Conservation (phyloP, 805 yeast species). For the Candida ficus region DNA sequence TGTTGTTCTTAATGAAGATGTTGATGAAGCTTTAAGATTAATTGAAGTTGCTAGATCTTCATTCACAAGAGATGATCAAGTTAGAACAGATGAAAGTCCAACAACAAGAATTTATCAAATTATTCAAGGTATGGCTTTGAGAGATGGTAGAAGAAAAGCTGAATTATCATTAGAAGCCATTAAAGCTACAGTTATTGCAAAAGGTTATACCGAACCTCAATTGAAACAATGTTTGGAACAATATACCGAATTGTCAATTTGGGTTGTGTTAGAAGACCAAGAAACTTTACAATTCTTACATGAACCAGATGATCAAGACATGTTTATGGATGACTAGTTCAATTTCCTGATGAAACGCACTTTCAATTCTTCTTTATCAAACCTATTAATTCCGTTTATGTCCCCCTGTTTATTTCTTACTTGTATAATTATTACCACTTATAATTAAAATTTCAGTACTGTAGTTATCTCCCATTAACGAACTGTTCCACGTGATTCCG, state of each 20-base stretch:
- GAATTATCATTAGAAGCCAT: slow-evolving; percentile 42
- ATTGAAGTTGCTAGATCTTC: slow-evolving; percentile 84
- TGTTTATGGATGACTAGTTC: background rate
- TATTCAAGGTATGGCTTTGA: slow-evolving; percentile 52
- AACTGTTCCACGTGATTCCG: too few species aligned
- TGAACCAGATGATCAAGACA: slow-evolving; percentile 15
- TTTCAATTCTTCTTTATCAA: too few species aligned
- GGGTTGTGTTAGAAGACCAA: slow-evolving; percentile 65
- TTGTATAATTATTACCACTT: too few species aligned
- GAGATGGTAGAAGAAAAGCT: slow-evolving; percentile 28
- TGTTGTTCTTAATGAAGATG: slow-evolving; percentile 69
- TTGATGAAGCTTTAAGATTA: slow-evolving; percentile 91
- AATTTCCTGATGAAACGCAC: background rate
- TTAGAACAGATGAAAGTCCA: slow-evolving; percentile 54
- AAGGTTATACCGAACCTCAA: slow-evolving; percentile 81
- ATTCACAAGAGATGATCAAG: slow-evolving; percentile 47
- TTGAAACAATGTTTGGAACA: slow-evolving; percentile 70
- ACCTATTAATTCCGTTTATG: too few species aligned
- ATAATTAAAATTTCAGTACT: too few species aligned
- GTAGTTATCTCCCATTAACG: too few species aligned
- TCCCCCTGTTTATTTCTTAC: too few species aligned
- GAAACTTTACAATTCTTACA: slow-evolving; percentile 54
- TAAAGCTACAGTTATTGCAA: slow-evolving; percentile 61
- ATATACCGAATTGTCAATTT: slow-evolving; percentile 65
- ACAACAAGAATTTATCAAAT: slow-evolving; percentile 68